Base-by-base conservation (phyloP, 2,329 filamentous ascomycete species). In the Beauveria sp. region DNA sequence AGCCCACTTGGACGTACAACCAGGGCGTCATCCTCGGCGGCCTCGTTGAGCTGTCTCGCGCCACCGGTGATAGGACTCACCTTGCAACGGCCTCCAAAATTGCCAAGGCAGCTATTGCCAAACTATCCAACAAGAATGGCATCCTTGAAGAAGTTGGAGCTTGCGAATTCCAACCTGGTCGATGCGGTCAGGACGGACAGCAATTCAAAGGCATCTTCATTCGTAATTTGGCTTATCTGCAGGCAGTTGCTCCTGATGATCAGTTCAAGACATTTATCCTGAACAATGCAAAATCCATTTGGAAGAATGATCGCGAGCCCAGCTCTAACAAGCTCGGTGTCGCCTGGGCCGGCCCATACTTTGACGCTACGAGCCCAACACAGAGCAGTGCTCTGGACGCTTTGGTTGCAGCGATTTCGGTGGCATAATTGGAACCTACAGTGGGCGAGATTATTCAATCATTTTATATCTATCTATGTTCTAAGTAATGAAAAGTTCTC, bases 171-270 rank as follows among this genome's bases (percentile, higher is more conserved):
- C 62, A 65, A 16, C 56, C 65, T 9, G 70, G 70, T 46, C 66
- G 75, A 65, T 82, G 78, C 59, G 77, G 75, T 12, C 70, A 68
- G 20, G 81, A 86, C 63, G 81, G 78, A 1, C 78, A 82, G 40
- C 85, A 89, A 67, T 91, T 91, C 79, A 91, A 91, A 72, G 88
- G 88, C 3, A 77, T 90, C 42, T 89, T 90, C 65, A 78, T 83
- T 18, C 80, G 86, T 22, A 89, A 89, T 68, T 73, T 91, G 22
- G 77, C 79, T 40, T 80, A 82, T 60, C 72, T 91, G 40, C 77
- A 87, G 24, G 68, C 73, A 1, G 80, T 72, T 3, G 79, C 78
- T 1, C 81, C 82, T 0, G 74, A 81, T 43, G 70, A 76, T 3
- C 70, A 70, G 10, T 87, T 85, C 67, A 74, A 72, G 14, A 69